Evolutionary conservation across 257 asterid genomes (phyloP), one percentile per base, ranked within the genome.

Genomic region (Plantago ovata): DNA sequence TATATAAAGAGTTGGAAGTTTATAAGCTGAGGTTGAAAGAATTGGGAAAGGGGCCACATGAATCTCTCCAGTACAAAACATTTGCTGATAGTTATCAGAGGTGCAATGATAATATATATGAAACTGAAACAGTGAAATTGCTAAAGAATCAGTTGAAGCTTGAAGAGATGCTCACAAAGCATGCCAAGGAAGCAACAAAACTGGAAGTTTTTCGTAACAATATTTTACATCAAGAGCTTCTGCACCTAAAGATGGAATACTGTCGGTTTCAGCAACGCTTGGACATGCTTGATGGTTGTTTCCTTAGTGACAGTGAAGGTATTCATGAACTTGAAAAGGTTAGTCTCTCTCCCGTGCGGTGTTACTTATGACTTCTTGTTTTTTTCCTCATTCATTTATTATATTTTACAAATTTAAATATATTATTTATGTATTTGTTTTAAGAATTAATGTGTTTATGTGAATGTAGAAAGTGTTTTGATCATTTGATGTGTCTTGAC

Each of bases 131-230:
- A 40, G 72, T 80, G 58, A 78, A 77, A 67, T 68, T 80, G 65
- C 70, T 84, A 38, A 73, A 66, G 64, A 73, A 85, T 72, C 81
- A 77, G 46, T 61, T 88, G 78, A 79, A 84, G 75, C 77, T 88
- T 60, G 95, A 85, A 76, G 85, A 79, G 75, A 68, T 44, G 79
- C 75, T 74, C 22, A 79, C 69, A 60, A 92, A 81, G 80, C 91
- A 84, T 72, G 93, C 95, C 60, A 76, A 82, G 65, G 59, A 80
- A 73, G 81, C 72, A 18, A 77, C 87, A 8, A 74, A 76, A 63
- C 59, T 79, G 64, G 95, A 85, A 80, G 78, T 72, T 53, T 47
- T 58, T 51, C 95, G 83, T 21, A 88, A 72, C 68, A 65, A 53
- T 71, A 45, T 86, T 63, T 84, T 79, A 39, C 78, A 73, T 63